Conservation (phyloP, 1,284 basidiomycete genomes). For the Pholiota adiposa region DNA sequence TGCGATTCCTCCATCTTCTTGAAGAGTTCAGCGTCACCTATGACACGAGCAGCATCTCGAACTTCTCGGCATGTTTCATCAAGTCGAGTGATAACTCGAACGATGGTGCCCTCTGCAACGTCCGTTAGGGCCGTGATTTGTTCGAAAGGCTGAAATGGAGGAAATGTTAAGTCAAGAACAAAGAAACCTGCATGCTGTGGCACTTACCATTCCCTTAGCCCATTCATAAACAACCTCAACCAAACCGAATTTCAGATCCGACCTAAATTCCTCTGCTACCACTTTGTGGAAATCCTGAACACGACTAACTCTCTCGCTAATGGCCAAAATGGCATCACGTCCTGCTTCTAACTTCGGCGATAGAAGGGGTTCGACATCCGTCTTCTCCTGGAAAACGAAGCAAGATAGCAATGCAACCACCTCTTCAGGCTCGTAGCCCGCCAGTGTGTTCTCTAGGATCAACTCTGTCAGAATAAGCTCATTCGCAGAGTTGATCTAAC, state of each 20-base stretch:
- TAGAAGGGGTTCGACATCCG: slow-evolving; percentile 83
- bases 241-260: slow-evolving; percentile 85
- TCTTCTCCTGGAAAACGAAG: slow-evolving; percentile 98
- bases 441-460: slow-evolving; percentile 94
- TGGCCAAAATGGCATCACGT: slow-evolving; percentile 75
- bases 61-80: slow-evolving; percentile 99
- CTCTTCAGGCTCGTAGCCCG: slow-evolving; percentile 91
- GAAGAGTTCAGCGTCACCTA: slow-evolving; percentile 94
- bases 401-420: slow-evolving; percentile 96
- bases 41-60: slow-evolving; percentile 94
- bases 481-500: slow-evolving; percentile 94
- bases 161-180: background rate
- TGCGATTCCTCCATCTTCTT: slow-evolving; percentile 98
- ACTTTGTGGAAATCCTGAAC: slow-evolving; percentile 85
- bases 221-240: slow-evolving; percentile 98
- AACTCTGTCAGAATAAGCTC: slow-evolving; percentile 96
- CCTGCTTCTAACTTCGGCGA: slow-evolving; percentile 82
- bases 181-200: background rate
- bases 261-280: slow-evolving; percentile 75
- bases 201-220: slow-evolving; percentile 93
- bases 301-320: slow-evolving; percentile 83
- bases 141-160: slow-evolving; percentile 80
- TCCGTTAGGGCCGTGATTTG: slow-evolving; percentile 94
- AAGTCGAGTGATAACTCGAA: slow-evolving; percentile 92
- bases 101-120: slow-evolving; percentile 96